Conservation (phyloP, 1,284 basidiomycete genomes). For the Ustilago xerochloae region DNA sequence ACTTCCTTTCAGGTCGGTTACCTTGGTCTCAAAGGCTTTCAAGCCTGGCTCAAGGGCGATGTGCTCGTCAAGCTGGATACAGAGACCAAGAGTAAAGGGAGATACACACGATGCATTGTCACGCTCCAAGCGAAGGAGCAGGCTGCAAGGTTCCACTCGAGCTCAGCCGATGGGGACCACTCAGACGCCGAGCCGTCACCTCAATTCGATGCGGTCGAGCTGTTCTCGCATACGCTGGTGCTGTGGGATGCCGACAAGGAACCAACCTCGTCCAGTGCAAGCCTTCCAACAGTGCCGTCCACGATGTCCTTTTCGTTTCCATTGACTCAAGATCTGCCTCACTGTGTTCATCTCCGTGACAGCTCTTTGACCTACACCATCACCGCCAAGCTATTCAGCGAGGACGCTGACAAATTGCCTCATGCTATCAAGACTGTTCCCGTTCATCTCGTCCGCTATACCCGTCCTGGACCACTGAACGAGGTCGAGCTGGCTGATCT, state of each 20-base stretch:
- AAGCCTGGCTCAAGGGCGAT: conserved; percentile 63
- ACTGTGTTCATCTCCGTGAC: conserved; percentile 61
- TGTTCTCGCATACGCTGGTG: conserved; percentile 47
- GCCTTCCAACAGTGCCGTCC: conserved; percentile 37
- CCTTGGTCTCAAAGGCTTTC: conserved; percentile 57
- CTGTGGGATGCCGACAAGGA: conserved; percentile 52
- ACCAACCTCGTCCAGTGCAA: conserved; percentile 24
- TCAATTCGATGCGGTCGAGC: conserved; percentile 26
- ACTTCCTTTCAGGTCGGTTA: conserved; percentile 66
- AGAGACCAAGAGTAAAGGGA: conserved; percentile 25
- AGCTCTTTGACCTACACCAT: conserved; percentile 58
- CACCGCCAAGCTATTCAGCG: conserved; percentile 50
- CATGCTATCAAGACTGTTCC: conserved; percentile 40
- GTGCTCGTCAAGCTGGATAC: conserved; percentile 63
- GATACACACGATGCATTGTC: conserved; percentile 33
- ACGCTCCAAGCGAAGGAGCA: conserved; percentile 30
- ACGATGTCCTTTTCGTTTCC: conserved; percentile 62
- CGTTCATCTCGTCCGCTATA: conserved; percentile 63
- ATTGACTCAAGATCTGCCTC: conserved; percentile 62
- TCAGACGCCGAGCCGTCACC: not conserved
- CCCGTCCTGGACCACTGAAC: conserved; percentile 43
- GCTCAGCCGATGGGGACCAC: not conserved
- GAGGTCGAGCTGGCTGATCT: conserved; percentile 24
- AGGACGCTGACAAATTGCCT: conserved; percentile 18
- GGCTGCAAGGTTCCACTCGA: not conserved